Evolutionary conservation across 371 early-diverging fungal genomes (phyloP).

Genomic region (Mucor indicus): DNA sequence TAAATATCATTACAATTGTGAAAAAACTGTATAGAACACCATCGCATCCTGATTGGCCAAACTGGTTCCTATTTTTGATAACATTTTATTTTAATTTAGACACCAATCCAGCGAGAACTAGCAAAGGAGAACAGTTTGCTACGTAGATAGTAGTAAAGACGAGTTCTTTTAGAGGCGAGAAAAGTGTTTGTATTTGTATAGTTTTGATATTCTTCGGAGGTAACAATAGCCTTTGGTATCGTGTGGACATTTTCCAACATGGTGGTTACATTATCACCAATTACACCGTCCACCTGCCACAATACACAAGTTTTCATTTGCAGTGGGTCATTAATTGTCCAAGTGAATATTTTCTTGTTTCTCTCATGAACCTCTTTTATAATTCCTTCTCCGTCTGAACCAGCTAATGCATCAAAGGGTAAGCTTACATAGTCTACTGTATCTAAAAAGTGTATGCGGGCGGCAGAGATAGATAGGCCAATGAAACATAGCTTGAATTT

Average conservation of each 20-base stretch:
- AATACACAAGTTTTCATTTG: conserved; percentile 48
- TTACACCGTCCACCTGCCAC: conserved; percentile 54
- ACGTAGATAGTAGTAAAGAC: conserved; percentile 16
- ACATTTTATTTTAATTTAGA: neutral
- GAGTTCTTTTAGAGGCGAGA: conserved; percentile 10
- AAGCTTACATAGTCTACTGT: conserved; percentile 52
- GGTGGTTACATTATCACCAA: conserved; percentile 48
- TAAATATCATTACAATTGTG: no score
- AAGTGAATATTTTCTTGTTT: conserved; percentile 49
- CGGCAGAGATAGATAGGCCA: conserved; percentile 51
- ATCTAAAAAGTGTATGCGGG: conserved; percentile 47
- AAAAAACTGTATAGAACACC: no score
- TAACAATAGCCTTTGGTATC: conserved; percentile 6
- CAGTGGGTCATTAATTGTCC: conserved; percentile 58
- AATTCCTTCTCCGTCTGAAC: conserved; percentile 45
- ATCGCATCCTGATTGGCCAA: no score
- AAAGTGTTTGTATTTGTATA: conserved; percentile 19
- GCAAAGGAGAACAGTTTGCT: conserved; percentile 12
- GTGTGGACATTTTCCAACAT: conserved; percentile 36
- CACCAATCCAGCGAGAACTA: conserved; percentile 23
- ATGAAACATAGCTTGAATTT: conserved; percentile 52
- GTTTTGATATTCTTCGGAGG: conserved; percentile 11
- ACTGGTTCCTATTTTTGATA: no score
- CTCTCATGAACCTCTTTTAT: conserved; percentile 49
- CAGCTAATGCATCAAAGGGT: conserved; percentile 47